phyloP scores from a whole-genome alignment of 257 asterid species.

The Agastache rugosa region DNA sequence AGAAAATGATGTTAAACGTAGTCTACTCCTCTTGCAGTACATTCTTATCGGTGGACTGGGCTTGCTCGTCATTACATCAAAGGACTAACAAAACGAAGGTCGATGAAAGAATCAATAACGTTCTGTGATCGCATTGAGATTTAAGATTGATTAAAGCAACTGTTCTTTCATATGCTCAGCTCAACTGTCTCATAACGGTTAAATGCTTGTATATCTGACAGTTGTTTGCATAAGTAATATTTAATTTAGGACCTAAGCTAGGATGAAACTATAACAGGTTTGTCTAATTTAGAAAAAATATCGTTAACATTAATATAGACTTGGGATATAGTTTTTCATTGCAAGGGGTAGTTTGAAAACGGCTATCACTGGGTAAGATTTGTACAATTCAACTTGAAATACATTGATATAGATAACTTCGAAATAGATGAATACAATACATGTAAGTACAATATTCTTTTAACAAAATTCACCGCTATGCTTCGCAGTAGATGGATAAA shows the following conservation, averaged over 20 bases:
- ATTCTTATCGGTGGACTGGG: slow-evolving; percentile 59
- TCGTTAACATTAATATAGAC: not conserved
- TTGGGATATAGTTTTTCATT: not conserved
- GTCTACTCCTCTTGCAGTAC: slow-evolving; percentile 50
- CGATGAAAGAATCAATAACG: not conserved
- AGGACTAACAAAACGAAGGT: slow-evolving; percentile 48
- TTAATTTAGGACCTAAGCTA: not conserved
- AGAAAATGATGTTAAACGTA: slow-evolving; percentile 16
- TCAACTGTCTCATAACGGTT: not conserved
- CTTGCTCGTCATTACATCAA: slow-evolving; percentile 52
- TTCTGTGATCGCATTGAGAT: not conserved
- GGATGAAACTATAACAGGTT: not conserved
- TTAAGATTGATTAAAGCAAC: not conserved
- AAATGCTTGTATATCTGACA: not conserved
- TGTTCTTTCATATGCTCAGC: not conserved
- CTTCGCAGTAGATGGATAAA: not conserved
- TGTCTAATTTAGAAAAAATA: not conserved
- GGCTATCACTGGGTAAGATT: not conserved
- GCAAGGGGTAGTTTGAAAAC: not conserved
- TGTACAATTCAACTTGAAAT: slow-evolving; percentile 4
- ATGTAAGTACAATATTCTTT: not conserved
- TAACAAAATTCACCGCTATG: not conserved
- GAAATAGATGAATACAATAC: slow-evolving; percentile 19
- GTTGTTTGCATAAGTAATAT: not conserved
- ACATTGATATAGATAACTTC: not conserved